Evolutionary conservation across 108 stramenopile genomes (phyloP).

Genomic region (Nannochloropsis granulata): DNA sequence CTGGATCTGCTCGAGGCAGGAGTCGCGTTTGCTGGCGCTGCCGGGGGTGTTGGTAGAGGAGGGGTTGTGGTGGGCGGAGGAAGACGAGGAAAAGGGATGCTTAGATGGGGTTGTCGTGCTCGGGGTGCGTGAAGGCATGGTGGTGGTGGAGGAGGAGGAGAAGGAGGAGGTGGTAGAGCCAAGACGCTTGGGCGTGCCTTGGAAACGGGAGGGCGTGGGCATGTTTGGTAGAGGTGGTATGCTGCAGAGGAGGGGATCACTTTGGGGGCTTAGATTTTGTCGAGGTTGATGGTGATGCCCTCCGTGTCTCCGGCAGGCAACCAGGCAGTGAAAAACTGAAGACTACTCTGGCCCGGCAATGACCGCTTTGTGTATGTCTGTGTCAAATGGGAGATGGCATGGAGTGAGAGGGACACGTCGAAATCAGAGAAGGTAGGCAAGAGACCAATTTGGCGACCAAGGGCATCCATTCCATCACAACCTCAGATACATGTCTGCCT

Average conservation of each 20-base stretch:
- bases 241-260: background rate
- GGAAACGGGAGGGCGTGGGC: background rate
- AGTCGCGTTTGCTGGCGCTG: background rate
- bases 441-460: too few relatives aligned
- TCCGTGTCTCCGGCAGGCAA: too few relatives aligned
- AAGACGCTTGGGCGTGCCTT: background rate
- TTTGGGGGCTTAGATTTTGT: background rate
- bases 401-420: too few relatives aligned
- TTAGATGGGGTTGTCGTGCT: background rate
- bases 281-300: too few relatives aligned
- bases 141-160: background rate
- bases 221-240: background rate
- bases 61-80: background rate
- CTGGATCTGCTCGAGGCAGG: slow-evolving; percentile 46
- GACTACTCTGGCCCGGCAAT: too few relatives aligned
- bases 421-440: too few relatives aligned
- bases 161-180: background rate
- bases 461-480: too few relatives aligned
- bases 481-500: too few relatives aligned
- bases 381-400: too few relatives aligned
- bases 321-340: too few relatives aligned
- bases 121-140: background rate
- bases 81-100: background rate
- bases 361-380: too few relatives aligned
- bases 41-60: background rate